Conservation (phyloP, 768 basidiomycete genomes). For the Auriculariales sp. region DNA sequence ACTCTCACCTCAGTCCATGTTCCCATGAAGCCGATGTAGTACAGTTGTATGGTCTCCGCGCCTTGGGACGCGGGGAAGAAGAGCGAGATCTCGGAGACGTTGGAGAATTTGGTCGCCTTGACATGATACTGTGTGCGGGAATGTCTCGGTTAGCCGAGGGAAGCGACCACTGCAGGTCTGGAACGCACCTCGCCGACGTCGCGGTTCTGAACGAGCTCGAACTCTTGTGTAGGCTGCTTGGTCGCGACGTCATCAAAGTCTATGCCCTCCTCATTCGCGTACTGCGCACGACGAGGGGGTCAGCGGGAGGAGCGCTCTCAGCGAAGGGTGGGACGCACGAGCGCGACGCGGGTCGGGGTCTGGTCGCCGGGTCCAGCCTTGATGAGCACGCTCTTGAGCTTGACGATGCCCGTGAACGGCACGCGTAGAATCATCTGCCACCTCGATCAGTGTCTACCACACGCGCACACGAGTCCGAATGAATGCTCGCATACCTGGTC, state of each 20-base stretch:
- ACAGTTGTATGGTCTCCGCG: conserved; percentile 59
- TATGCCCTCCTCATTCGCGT: conserved; percentile 56
- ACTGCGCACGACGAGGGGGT: conserved; percentile 27
- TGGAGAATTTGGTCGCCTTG: conserved; percentile 78
- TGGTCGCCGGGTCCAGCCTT: conserved; percentile 72
- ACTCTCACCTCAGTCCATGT: conserved; percentile 57
- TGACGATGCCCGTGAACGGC: conserved; percentile 80
- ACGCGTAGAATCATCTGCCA: conserved; percentile 55
- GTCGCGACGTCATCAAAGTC: conserved; percentile 68
- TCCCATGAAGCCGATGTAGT: conserved; percentile 78
- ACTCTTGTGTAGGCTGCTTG: conserved; percentile 52
- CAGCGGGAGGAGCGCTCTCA: not conserved
- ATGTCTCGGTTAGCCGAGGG: not conserved
- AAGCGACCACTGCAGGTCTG: conserved; percentile 34
- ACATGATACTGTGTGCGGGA: not conserved
- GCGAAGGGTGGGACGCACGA: conserved; percentile 33
- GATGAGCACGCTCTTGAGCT: conserved; percentile 64
- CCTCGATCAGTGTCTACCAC: not conserved
- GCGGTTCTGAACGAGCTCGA: conserved; percentile 50
- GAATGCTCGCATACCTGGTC: conserved; percentile 47
- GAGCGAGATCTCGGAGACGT: conserved; percentile 65
- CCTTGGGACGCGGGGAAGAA: conserved; percentile 74
- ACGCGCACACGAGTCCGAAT: conserved; percentile 11
- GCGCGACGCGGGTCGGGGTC: conserved; percentile 53
- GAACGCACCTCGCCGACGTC: conserved; percentile 79